Percentiles rank a stretch among this genome's conserved stretches.
These are phyloP conservation scores for Planoprotostelium fungivorum DNA, from an alignment of 78 protist species.

Conservation along the genomic window DNA sequence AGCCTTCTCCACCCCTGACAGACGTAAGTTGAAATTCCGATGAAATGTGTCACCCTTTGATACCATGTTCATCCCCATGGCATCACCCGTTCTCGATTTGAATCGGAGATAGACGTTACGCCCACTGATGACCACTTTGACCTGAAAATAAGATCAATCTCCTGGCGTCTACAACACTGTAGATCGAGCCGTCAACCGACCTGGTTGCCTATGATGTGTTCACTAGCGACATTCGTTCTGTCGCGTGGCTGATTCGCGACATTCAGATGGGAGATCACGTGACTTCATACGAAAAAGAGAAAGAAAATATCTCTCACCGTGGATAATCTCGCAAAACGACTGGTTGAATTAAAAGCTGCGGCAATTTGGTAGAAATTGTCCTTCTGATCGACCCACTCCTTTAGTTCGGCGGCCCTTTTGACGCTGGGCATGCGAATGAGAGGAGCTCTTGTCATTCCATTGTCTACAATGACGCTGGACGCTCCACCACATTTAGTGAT, in stretches of 20 bases:
- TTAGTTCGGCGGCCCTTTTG: slow-evolving; percentile 42
- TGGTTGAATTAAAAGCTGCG: slow-evolving; percentile 61
- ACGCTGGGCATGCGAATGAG: slow-evolving; percentile 44
- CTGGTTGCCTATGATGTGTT: neutral
- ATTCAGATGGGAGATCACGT: neutral
- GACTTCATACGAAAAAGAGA: neutral
- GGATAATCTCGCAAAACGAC: slow-evolving; percentile 65
- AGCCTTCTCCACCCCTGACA: slow-evolving; percentile 9
- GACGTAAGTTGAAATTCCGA: neutral
- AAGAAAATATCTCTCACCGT: neutral
- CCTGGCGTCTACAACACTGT: too few relatives aligned
- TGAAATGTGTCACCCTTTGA: slow-evolving; percentile 70
- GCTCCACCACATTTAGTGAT: slow-evolving; percentile 66
- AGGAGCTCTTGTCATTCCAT: slow-evolving; percentile 92
- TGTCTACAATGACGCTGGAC: slow-evolving; percentile 12
- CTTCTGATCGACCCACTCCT: slow-evolving; percentile 54
- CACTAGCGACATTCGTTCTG: neutral
- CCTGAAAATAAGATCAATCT: neutral
- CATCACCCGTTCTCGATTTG: slow-evolving; percentile 80
- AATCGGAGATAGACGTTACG: slow-evolving; percentile 70
- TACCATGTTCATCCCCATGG: slow-evolving; percentile 96
- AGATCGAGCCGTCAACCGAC: neutral
- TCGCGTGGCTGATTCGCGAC: neutral
- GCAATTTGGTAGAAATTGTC: slow-evolving; percentile 24
- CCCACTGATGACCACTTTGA: slow-evolving; percentile 67